Evolutionary conservation across 75 land plant species (phyloP).

Genomic region (Cupressus sempervirens): DNA sequence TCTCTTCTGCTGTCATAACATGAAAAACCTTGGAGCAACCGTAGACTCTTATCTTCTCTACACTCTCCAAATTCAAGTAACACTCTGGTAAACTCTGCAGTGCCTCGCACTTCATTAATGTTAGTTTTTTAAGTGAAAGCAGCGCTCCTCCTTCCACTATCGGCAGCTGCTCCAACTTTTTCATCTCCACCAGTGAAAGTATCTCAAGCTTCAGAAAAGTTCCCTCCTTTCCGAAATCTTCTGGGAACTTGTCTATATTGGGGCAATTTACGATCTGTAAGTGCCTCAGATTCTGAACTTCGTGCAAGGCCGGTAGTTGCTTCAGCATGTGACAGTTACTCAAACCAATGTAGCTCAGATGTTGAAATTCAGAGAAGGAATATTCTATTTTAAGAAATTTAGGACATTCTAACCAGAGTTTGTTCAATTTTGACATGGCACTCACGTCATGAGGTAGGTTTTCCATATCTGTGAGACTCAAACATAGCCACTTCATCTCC

Average conservation of each 20-base stretch:
- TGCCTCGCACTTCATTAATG: neutral
- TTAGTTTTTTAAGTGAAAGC: neutral
- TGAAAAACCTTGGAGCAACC: neutral
- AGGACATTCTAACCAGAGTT: neutral
- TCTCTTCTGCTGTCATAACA: neutral
- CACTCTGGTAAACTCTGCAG: neutral
- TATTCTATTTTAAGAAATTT: neutral
- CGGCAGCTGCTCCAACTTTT: neutral
- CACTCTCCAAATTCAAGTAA: neutral
- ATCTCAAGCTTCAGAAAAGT: neutral
- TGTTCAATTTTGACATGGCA: neutral
- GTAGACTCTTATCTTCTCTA: neutral
- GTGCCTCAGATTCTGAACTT: neutral
- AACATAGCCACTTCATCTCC: too few relatives aligned
- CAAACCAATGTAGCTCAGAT: neutral
- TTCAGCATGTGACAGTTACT: neutral
- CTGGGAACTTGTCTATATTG: neutral
- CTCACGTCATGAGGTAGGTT: neutral
- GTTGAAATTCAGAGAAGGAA: neutral
- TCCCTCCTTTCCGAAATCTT: neutral
- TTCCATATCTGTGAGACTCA: neutral
- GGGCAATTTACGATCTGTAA: neutral
- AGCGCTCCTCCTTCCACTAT: neutral
- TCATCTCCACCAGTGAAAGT: neutral
- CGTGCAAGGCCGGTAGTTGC: neutral